These are phyloP conservation scores for Neurospora sp. DNA, from an alignment of 495 filamentous ascomycete genomes.

Conservation along the genomic window DNA sequence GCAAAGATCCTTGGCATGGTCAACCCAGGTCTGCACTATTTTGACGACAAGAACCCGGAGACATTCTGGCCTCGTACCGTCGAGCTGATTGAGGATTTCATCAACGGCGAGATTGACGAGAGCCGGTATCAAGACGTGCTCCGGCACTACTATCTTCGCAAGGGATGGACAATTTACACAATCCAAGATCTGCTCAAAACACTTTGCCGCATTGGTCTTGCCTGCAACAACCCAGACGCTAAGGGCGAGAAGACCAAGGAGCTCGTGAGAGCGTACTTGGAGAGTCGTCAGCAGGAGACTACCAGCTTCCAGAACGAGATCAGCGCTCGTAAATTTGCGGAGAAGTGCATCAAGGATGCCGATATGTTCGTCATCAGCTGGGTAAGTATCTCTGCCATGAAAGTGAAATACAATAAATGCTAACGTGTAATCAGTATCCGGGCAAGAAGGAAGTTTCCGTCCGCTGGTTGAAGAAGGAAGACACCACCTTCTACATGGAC, in stretches of 20 bases:
- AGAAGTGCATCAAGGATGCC: slow-evolving; percentile 78
- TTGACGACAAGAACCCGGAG: slow-evolving; percentile 31
- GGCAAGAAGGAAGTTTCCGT: slow-evolving; percentile 48
- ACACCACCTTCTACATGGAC: slow-evolving; percentile 65
- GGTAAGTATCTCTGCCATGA: slow-evolving; percentile 43
- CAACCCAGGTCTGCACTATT: slow-evolving; percentile 36
- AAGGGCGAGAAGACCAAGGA: slow-evolving; percentile 82
- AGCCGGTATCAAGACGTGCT: slow-evolving; percentile 77
- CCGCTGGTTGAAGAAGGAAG: slow-evolving; percentile 67
- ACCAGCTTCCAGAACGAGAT: slow-evolving; percentile 80
- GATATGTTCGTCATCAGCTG: slow-evolving; percentile 79
- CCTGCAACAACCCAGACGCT: slow-evolving; percentile 65
- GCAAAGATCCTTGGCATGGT: slow-evolving; percentile 70
- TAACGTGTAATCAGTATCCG: slow-evolving; percentile 37
- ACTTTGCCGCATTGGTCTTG: slow-evolving; percentile 62
- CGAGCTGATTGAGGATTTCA: slow-evolving; percentile 70
- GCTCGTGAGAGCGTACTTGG: slow-evolving; percentile 71
- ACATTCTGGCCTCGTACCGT: slow-evolving; percentile 46
- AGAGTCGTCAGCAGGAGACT: slow-evolving; percentile 65
- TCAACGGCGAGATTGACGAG: slow-evolving; percentile 72
- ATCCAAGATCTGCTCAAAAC: slow-evolving; percentile 74
- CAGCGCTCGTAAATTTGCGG: slow-evolving; percentile 74
- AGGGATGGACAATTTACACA: slow-evolving; percentile 83
- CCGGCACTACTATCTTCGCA: slow-evolving; percentile 76
- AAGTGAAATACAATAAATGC: slow-evolving; percentile 5